phyloP scores from a whole-genome alignment of 305 asterid species.

The Rubia tinctorum region DNA sequence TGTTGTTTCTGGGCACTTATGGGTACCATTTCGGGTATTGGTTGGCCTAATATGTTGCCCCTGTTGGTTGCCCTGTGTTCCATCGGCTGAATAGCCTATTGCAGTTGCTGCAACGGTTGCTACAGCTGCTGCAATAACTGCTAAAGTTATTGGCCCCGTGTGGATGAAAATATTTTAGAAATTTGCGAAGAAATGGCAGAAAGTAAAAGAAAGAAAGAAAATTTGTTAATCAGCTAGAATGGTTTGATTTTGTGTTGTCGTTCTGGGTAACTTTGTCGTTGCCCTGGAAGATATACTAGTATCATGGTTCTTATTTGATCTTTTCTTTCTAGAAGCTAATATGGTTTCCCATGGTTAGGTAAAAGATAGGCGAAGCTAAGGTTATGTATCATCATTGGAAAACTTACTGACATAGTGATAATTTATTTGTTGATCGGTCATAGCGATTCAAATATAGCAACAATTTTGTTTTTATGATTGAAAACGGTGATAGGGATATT shows the following conservation, averaged over 20 bases:
- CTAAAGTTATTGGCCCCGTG: conserved; percentile 11
- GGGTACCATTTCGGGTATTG: background rate
- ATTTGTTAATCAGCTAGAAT: background rate
- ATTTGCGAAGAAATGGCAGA: background rate
- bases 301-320: too few relatives aligned
- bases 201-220: background rate
- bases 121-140: conserved; percentile 9
- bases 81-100: conserved; percentile 6
- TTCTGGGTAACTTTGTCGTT: too few relatives aligned
- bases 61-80: background rate
- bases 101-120: conserved; percentile 3
- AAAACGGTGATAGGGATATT: too few relatives aligned
- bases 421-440: too few relatives aligned
- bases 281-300: too few relatives aligned
- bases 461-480: too few relatives aligned
- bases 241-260: background rate
- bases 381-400: too few relatives aligned
- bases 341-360: too few relatives aligned
- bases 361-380: too few relatives aligned
- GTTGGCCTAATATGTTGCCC: background rate
- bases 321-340: too few relatives aligned
- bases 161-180: conserved; percentile 15
- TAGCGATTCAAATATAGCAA: too few relatives aligned
- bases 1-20: background rate
- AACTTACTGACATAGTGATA: too few relatives aligned